Evolutionary conservation across 768 basidiomycete genomes (phyloP).

Genomic region (Boletus edulis): DNA sequence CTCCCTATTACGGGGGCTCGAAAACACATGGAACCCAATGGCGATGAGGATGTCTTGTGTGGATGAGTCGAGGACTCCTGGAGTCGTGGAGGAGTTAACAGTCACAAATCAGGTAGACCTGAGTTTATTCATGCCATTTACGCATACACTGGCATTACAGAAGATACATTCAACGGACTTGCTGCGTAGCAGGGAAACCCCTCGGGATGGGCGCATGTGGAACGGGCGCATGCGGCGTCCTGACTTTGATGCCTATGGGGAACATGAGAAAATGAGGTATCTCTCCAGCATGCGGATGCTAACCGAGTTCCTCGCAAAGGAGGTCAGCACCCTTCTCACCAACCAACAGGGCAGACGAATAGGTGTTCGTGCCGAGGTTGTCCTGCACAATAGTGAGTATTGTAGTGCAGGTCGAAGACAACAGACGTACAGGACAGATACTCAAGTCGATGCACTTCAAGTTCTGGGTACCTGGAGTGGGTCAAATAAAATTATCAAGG

Average conservation of each 20-base stretch:
- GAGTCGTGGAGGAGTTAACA: not conserved
- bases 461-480: conserved; percentile 50
- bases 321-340: conserved; percentile 69
- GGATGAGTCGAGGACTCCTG: not conserved
- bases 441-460: conserved; percentile 67
- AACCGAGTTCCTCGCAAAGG: conserved; percentile 62
- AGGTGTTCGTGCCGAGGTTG: conserved; percentile 71
- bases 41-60: not conserved
- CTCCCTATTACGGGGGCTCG: conserved; percentile 13
- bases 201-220: conserved; percentile 63
- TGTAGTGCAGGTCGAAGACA: not conserved
- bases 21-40: not conserved
- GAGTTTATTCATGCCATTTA: too few relatives aligned
- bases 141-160: too few relatives aligned
- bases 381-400: conserved; percentile 38
- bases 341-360: conserved; percentile 66
- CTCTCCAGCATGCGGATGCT: conserved; percentile 5
- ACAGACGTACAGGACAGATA: conserved; percentile 59
- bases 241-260: conserved; percentile 55
- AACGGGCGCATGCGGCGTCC: conserved; percentile 62
- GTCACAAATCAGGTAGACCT: too few relatives aligned
- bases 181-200: conserved; percentile 49
- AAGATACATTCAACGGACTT: conserved; percentile 7
- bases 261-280: not conserved
- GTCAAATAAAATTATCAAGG: too few relatives aligned